A percentile compares a stretch with the other conserved stretches of the same genome.
phyloP scores from a whole-genome alignment of 176 grass and related monocot genomes.

The Oryza glumipatula region DNA sequence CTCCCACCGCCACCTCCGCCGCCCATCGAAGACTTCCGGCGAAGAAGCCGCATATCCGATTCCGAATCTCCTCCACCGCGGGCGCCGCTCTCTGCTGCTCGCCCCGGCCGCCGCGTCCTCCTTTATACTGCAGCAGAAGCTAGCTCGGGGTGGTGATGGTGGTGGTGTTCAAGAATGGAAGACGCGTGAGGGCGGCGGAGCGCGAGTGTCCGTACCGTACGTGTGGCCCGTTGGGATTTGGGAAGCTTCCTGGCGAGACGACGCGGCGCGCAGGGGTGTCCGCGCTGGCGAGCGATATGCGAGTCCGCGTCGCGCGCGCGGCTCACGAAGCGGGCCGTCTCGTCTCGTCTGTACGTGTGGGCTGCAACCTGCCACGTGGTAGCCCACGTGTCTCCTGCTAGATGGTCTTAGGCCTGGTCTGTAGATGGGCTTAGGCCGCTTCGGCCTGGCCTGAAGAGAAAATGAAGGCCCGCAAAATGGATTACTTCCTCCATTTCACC shows the following conservation, averaged over 20 bases:
- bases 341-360: background rate
- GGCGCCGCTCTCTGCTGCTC: too few species aligned
- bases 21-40: background rate
- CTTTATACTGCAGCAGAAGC: background rate
- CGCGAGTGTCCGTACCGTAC: background rate
- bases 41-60: constrained; percentile 5
- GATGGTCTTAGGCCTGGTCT: too few species aligned
- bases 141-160: background rate
- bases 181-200: background rate
- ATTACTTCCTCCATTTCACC: too few species aligned
- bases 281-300: background rate
- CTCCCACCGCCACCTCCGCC: background rate
- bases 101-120: too few species aligned
- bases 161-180: background rate
- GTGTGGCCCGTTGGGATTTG: too few species aligned
- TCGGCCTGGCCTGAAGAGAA: too few species aligned
- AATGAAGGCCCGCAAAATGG: too few species aligned
- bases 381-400: background rate
- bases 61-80: background rate
- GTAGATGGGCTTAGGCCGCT: background rate
- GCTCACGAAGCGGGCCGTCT: too few species aligned
- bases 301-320: too few species aligned
- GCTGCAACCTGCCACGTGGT: background rate
- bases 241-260: background rate
- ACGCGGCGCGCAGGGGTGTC: too few species aligned